These are phyloP conservation scores for Populus pruinosa DNA, from an alignment of 345 rosid genomes.

Conservation along the genomic window DNA sequence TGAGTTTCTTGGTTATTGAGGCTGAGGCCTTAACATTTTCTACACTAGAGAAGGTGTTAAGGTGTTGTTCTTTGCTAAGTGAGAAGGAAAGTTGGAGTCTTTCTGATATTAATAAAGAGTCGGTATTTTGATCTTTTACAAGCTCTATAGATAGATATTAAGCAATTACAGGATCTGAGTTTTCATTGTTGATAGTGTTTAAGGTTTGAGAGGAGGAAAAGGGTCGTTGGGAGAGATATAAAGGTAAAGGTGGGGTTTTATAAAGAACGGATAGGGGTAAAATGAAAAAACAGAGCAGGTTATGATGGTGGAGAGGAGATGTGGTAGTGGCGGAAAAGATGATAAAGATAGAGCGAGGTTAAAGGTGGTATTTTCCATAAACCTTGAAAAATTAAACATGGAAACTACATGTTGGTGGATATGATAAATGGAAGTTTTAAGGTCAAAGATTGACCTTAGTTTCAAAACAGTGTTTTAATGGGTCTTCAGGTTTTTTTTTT, in stretches of 20 bases:
- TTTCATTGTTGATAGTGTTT: conserved; percentile 27
- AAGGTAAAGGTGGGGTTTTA: conserved; percentile 16
- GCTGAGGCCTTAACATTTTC: conserved; percentile 20
- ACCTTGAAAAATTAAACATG: background rate
- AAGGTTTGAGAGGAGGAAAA: conserved; percentile 29
- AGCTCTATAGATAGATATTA: conserved; percentile 72
- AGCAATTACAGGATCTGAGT: conserved; percentile 38
- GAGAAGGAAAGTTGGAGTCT: conserved; percentile 73
- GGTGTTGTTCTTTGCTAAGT: conserved; percentile 32
- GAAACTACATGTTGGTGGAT: background rate
- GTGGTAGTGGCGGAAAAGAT: conserved; percentile 33
- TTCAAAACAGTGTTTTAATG: no score
- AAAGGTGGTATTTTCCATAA: conserved; percentile 51
- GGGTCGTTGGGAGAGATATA: background rate
- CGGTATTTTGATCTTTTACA: conserved; percentile 37
- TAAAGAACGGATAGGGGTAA: conserved; percentile 16
- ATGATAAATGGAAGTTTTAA: background rate
- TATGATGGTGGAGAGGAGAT: conserved; percentile 21
- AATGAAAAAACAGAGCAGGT: conserved; percentile 19
- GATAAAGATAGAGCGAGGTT: conserved; percentile 51
- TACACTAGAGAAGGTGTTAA: conserved; percentile 53
- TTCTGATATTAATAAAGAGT: conserved; percentile 47
- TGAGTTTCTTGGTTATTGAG: no score
- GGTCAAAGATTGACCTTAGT: background rate
- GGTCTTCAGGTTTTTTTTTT: no score